phyloP scores from a whole-genome alignment of 257 asterid genomes.

The Solanum chiquidenum region DNA sequence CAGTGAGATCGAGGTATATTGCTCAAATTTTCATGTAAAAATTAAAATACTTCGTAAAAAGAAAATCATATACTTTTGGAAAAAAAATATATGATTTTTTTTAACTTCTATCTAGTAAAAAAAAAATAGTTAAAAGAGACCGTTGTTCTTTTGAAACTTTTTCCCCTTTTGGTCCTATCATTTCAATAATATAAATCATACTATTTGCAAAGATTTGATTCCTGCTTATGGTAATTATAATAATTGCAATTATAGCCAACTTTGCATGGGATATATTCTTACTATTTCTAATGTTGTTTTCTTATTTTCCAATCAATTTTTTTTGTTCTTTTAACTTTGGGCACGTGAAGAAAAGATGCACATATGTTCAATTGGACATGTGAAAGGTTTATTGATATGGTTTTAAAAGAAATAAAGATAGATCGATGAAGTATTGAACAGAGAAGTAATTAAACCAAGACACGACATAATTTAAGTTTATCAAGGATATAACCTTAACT shows the following conservation, averaged over 20 bases:
- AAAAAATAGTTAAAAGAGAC: background rate
- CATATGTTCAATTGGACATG: background rate
- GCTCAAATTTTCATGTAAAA: background rate
- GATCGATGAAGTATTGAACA: background rate
- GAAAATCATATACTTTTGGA: background rate
- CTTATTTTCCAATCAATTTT: background rate
- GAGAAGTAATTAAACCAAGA: background rate
- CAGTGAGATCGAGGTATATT: background rate
- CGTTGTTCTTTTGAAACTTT: background rate
- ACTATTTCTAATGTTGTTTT: background rate
- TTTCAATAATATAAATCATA: background rate
- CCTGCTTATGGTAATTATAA: background rate
- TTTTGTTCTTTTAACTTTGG: background rate
- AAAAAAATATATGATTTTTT: too few relatives aligned
- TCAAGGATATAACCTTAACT: background rate
- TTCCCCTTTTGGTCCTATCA: background rate
- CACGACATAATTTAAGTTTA: background rate
- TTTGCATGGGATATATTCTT: background rate
- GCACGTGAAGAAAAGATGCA: background rate
- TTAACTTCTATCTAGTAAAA: background rate
- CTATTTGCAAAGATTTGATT: background rate
- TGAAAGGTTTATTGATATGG: accelerated
- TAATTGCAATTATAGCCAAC: background rate
- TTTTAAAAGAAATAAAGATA: background rate
- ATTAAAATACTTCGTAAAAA: background rate